phyloP scores from a whole-genome alignment of 352 stramenopile genomes.

The Phytopythium montanum region DNA sequence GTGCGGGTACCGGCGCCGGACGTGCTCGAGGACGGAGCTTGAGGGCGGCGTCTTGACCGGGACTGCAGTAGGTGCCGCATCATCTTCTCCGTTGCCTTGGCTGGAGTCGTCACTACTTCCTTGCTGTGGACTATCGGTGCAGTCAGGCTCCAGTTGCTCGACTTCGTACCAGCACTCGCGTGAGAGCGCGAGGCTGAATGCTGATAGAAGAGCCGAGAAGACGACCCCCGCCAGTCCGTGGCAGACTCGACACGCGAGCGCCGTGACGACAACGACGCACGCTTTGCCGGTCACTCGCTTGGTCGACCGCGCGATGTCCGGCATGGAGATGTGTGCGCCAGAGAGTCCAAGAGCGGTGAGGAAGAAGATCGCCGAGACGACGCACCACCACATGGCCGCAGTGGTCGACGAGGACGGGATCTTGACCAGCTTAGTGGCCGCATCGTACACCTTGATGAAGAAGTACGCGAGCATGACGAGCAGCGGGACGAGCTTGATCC shows the following conservation, averaged over 20 bases:
- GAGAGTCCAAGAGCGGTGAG: slow-evolving; percentile 49
- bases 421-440: slow-evolving; percentile 34
- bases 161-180: slow-evolving; percentile 75
- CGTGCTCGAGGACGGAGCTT: slow-evolving; percentile 19
- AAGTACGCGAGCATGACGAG: slow-evolving; percentile 67
- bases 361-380: slow-evolving; percentile 34
- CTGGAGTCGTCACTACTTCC: not conserved
- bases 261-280: slow-evolving; percentile 43
- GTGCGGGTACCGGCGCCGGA: slow-evolving; percentile 35
- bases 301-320: slow-evolving; percentile 24
- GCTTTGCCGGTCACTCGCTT: slow-evolving; percentile 26
- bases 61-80: too few species aligned
- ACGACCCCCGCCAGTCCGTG: slow-evolving; percentile 33
- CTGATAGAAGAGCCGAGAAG: slow-evolving; percentile 58
- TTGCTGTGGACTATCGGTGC: not conserved
- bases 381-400: slow-evolving; percentile 37
- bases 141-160: slow-evolving; percentile 12
- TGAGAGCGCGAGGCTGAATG: slow-evolving; percentile 66
- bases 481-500: slow-evolving; percentile 69
- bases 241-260: slow-evolving; percentile 43
- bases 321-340: slow-evolving; percentile 35
- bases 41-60: slow-evolving; percentile 7
- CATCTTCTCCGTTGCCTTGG: not conserved
- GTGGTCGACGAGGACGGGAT: slow-evolving; percentile 36
- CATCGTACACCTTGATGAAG: slow-evolving; percentile 43